These are phyloP conservation scores for Monosporozyma solicola DNA, from an alignment of 805 yeast genomes.

Conservation along the genomic window DNA sequence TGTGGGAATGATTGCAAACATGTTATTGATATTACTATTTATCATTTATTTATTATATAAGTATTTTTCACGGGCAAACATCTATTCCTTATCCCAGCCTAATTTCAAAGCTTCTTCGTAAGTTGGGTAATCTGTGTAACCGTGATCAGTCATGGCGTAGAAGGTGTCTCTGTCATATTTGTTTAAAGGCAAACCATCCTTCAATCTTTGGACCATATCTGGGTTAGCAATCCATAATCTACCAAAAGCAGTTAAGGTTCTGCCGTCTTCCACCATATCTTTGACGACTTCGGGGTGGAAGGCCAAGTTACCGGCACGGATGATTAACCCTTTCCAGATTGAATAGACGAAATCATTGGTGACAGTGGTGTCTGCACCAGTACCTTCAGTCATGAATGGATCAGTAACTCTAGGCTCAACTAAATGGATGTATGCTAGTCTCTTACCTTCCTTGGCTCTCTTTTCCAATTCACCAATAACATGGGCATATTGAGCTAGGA, in stretches of 20 bases:
- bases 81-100: too few species aligned
- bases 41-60: too few species aligned
- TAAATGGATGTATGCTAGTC: slow-evolving; percentile 33
- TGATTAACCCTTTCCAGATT: slow-evolving; percentile 37
- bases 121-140: too few species aligned
- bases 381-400: slow-evolving; percentile 14
- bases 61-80: too few species aligned
- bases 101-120: too few species aligned
- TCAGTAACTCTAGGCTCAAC: slow-evolving; percentile 34
- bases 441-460: slow-evolving; percentile 25
- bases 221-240: slow-evolving; percentile 46
- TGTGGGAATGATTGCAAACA: too few species aligned
- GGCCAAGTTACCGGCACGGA: slow-evolving; percentile 33
- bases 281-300: slow-evolving; percentile 9
- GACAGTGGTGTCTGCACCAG: slow-evolving; percentile 21
- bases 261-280: slow-evolving; percentile 22
- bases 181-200: slow-evolving; percentile 31
- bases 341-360: slow-evolving; percentile 32
- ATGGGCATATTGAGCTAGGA: slow-evolving; percentile 31
- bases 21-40: too few species aligned
- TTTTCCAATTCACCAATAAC: slow-evolving; percentile 32
- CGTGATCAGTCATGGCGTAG: too few species aligned
- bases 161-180: slow-evolving; percentile 27
- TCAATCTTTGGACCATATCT: slow-evolving; percentile 38
- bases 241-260: slow-evolving; percentile 39